Percentiles rank a stretch among this genome's conserved stretches.
These are phyloP conservation scores for Periconia digitata DNA, from an alignment of 2,329 filamentous ascomycete genomes.

Conservation along the genomic window DNA sequence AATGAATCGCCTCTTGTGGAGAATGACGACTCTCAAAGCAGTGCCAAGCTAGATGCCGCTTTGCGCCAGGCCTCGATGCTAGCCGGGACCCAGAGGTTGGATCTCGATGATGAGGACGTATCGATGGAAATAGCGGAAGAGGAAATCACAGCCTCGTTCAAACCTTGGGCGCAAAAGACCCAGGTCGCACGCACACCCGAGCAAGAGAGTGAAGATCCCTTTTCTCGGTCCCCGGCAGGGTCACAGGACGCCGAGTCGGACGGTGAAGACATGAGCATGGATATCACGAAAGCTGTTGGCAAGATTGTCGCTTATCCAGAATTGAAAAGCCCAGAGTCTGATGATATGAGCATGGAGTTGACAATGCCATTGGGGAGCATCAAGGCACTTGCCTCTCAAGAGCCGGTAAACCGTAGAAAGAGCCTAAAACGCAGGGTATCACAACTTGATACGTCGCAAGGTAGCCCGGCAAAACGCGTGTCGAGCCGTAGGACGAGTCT, in stretches of 20 bases:
- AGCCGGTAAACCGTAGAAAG: conserved; percentile 31
- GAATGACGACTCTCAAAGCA: conserved; percentile 63
- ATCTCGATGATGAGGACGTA: conserved; percentile 58
- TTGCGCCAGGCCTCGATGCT: conserved; percentile 72
- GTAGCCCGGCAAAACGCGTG: conserved; percentile 40
- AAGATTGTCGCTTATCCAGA: conserved; percentile 64
- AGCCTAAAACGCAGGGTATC: conserved; percentile 50
- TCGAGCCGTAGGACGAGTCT: conserved; percentile 39
- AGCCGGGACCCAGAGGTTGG: conserved; percentile 72
- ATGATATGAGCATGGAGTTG: conserved; percentile 58
- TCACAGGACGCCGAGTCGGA: conserved; percentile 43
- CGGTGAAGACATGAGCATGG: conserved; percentile 81
- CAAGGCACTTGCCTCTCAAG: conserved; percentile 33
- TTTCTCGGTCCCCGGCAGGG: conserved; percentile 48
- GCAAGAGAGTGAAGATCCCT: conserved; percentile 55
- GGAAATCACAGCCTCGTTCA: conserved; percentile 73
- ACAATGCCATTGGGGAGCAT: conserved; percentile 58
- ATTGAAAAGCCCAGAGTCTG: conserved; percentile 43
- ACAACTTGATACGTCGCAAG: conserved; percentile 38
- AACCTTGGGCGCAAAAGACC: conserved; percentile 68
- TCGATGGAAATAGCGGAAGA: conserved; percentile 61
- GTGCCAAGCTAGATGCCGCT: conserved; percentile 73
- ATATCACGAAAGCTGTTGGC: conserved; percentile 82
- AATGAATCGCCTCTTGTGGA: conserved; percentile 58
- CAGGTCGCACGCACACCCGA: conserved; percentile 40